Percentiles rank a stretch among this genome's conserved stretches.
Evolutionary conservation across 495 filamentous ascomycete genomes (phyloP).

Genomic region (Neurospora cerealis): DNA sequence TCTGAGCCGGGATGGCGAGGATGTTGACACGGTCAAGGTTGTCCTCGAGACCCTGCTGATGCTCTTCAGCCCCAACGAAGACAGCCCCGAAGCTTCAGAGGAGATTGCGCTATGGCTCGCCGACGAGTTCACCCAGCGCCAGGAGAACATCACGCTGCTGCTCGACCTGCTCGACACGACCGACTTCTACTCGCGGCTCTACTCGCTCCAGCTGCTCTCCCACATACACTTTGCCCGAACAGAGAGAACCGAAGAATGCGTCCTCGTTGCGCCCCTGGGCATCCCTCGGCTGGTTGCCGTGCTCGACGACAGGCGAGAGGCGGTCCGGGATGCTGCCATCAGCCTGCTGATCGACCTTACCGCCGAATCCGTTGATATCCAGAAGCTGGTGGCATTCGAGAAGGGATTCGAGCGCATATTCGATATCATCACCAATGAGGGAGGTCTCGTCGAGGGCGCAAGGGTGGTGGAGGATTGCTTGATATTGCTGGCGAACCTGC

Average conservation of each 20-base stretch:
- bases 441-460: slow-evolving; percentile 74
- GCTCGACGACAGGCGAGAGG: slow-evolving; percentile 79
- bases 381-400: slow-evolving; percentile 91
- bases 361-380: slow-evolving; percentile 51
- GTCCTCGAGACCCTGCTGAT: slow-evolving; percentile 89
- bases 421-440: slow-evolving; percentile 69
- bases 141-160: slow-evolving; percentile 92
- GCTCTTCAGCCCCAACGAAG: slow-evolving; percentile 60
- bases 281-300: slow-evolving; percentile 76
- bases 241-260: slow-evolving; percentile 91
- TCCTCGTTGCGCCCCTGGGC: slow-evolving; percentile 77
- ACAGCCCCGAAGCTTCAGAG: slow-evolving; percentile 82
- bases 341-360: slow-evolving; percentile 42
- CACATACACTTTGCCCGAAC: slow-evolving; percentile 79
- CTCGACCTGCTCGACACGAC: slow-evolving; percentile 75
- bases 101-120: slow-evolving; percentile 95
- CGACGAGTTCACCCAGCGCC: slow-evolving; percentile 95
- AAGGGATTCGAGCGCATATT: slow-evolving; percentile 87
- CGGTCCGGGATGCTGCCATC: slow-evolving; percentile 67
- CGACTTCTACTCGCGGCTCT: slow-evolving; percentile 91
- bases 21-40: slow-evolving; percentile 93
- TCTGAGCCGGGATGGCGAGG: slow-evolving; percentile 78
- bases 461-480: slow-evolving; percentile 89
- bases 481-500: slow-evolving; percentile 81
- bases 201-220: slow-evolving; percentile 81